Evolutionary conservation across 177 flowering plant species (phyloP), one percentile per base, ranked within the genome.

Genomic region (Vitis hybrid): DNA sequence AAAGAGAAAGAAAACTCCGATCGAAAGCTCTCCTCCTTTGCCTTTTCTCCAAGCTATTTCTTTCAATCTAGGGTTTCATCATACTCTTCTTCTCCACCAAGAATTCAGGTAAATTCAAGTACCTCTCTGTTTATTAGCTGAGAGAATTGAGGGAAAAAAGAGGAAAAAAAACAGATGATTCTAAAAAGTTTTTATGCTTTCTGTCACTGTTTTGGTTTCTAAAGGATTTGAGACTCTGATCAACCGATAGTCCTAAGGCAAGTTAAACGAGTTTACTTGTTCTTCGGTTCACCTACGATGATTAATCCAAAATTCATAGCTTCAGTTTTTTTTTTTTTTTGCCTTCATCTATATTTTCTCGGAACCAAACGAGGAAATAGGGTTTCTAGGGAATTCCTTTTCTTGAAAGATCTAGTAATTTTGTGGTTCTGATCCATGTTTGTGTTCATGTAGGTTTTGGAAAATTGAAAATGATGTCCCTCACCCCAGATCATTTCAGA

Each of bases 401-500:
- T 13, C 18, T 48, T 15, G 9, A 12, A 16, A 12, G 50, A 39
- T 61, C 14, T 10, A 14, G 10, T 34, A 50, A 31, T n/a, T 4
- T 2, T 15, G 15, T 50, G 18, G 2, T 59, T 68, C 51, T 51
- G 5, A 50, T 55, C 9, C 62, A 5, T 16, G 16, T 6, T 65
- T 45, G 1, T 1, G 53, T 12, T 16, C 16, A 9, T 52, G 51
- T n/a, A 52, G 26, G 72, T 60, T 50, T 54, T 55, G 59, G 12
- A 55, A 57, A 6, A 63, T 53, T n/a, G 66, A 22, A 29, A 59
- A 84, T 57, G 73, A 78, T 83, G 87, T 80, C 90, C 39, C 57
- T 85, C 58, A 90, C 98, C 6, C 96, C 96, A 10, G 92, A 92
- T 73, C 81, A 65, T 34, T 62, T 66, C 3, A 87, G 83, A 69